These are phyloP conservation scores for Picea glauca DNA, from an alignment of 75 land plant genomes.

Conservation along the genomic window DNA sequence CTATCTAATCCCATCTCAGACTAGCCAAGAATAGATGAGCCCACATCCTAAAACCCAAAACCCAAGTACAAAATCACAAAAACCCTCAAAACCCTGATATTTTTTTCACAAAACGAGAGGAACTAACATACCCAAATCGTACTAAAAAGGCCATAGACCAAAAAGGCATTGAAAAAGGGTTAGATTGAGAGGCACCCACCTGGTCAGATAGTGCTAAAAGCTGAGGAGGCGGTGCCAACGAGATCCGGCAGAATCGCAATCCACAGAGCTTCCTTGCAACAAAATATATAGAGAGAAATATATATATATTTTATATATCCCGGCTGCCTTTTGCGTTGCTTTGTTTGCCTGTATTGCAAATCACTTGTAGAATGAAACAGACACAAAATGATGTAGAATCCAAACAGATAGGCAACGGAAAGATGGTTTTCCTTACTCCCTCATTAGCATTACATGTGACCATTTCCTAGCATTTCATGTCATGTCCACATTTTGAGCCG, in stretches of 20 bases:
- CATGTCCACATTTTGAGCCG: not conserved
- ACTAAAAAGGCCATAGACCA: not conserved
- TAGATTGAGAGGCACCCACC: not conserved
- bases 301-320: not conserved
- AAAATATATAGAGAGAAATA: too few relatives aligned
- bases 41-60: not conserved
- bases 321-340: not conserved
- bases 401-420: constrained; percentile 4
- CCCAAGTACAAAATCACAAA: not conserved
- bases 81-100: not conserved
- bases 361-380: not conserved
- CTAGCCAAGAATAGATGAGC: not conserved
- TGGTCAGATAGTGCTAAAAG: not conserved
- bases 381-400: not conserved
- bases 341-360: not conserved
- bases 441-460: not conserved
- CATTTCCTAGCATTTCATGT: not conserved
- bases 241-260: not conserved
- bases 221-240: not conserved
- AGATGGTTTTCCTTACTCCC: not conserved
- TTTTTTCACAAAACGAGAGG: not conserved
- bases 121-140: not conserved
- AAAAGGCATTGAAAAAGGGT: not conserved
- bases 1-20: not conserved
- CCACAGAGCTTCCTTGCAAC: not conserved